These are phyloP conservation scores for Tylopilus balloui DNA, from an alignment of 768 basidiomycete genomes.

Conservation along the genomic window DNA sequence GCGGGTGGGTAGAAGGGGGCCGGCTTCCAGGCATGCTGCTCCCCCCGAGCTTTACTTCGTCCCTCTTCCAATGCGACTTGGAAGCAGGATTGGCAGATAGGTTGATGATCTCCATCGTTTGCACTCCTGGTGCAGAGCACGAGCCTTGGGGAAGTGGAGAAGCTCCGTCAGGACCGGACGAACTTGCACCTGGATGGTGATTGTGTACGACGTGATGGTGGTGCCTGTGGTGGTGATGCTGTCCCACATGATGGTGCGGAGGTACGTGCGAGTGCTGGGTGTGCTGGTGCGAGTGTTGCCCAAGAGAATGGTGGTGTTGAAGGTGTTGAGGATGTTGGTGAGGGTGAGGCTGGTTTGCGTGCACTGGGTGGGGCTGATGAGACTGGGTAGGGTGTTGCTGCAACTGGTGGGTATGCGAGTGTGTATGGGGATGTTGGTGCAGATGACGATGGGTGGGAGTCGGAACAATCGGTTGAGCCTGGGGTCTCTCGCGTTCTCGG, in stretches of 20 bases:
- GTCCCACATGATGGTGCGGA: constrained; percentile 45
- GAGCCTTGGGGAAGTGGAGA: constrained; percentile 34
- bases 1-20: constrained; percentile 38
- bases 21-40: constrained; percentile 31
- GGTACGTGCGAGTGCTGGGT: constrained; percentile 30
- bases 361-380: constrained; percentile 26
- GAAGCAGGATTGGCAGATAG: constrained; percentile 34
- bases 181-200: constrained; percentile 38
- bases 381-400: constrained; percentile 19
- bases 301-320: constrained; percentile 19
- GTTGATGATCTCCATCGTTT: constrained; percentile 51
- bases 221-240: constrained; percentile 46
- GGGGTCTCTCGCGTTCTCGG: constrained; percentile 30
- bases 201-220: constrained; percentile 46
- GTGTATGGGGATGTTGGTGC: constrained; percentile 33
- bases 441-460: constrained; percentile 28
- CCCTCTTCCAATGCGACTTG: constrained; percentile 39
- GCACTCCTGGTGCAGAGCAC: constrained; percentile 34
- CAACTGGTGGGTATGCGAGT: constrained; percentile 35
- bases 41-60: constrained; percentile 27
- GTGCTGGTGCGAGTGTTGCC: constrained; percentile 33
- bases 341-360: constrained; percentile 30
- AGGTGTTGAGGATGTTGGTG: constrained; percentile 34
- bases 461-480: constrained; percentile 21
- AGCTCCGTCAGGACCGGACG: constrained; percentile 26